phyloP scores from a whole-genome alignment of 768 basidiomycete genomes.

The Harrya chromipes region DNA sequence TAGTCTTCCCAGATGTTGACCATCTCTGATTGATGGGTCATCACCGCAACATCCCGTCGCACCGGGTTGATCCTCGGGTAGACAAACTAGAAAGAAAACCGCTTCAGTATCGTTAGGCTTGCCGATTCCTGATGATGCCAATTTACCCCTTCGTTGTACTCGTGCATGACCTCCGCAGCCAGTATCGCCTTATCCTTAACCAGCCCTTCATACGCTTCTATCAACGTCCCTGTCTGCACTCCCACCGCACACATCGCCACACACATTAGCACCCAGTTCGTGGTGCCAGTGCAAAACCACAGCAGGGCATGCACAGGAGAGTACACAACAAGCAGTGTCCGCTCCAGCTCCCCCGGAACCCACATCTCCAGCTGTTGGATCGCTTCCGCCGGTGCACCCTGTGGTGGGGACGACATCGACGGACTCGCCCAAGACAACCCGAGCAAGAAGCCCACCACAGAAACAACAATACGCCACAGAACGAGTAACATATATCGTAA shows the following conservation, averaged over 20 bases:
- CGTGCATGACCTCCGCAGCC: slow-evolving; percentile 76
- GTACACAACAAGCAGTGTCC: slow-evolving; percentile 68
- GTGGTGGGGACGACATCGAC: slow-evolving; percentile 31
- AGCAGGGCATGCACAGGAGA: slow-evolving; percentile 73
- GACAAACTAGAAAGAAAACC: slow-evolving; percentile 57
- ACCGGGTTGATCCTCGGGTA: slow-evolving; percentile 78
- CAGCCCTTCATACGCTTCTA: slow-evolving; percentile 51
- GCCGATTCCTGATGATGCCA: neutral
- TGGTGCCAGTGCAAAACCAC: slow-evolving; percentile 66
- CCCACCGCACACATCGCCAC: slow-evolving; percentile 66
- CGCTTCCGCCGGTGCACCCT: slow-evolving; percentile 41
- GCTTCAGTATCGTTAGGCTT: neutral
- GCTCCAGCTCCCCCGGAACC: slow-evolving; percentile 71
- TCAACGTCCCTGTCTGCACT: slow-evolving; percentile 49
- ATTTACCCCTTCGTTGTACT: slow-evolving; percentile 77
- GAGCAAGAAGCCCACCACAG: slow-evolving; percentile 64
- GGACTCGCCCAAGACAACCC: slow-evolving; percentile 50
- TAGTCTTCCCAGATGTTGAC: slow-evolving; percentile 11
- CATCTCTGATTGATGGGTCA: slow-evolving; percentile 84
- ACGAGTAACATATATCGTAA: slow-evolving; percentile 36
- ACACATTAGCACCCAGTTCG: slow-evolving; percentile 75
- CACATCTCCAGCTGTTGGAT: slow-evolving; percentile 81
- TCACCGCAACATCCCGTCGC: slow-evolving; percentile 73
- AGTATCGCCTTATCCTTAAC: slow-evolving; percentile 75
- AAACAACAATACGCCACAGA: slow-evolving; percentile 50